A percentile compares a stretch with the other conserved stretches of the same genome.
phyloP scores from a whole-genome alignment of 768 basidiomycete genomes.

The Trametes coccinea region DNA sequence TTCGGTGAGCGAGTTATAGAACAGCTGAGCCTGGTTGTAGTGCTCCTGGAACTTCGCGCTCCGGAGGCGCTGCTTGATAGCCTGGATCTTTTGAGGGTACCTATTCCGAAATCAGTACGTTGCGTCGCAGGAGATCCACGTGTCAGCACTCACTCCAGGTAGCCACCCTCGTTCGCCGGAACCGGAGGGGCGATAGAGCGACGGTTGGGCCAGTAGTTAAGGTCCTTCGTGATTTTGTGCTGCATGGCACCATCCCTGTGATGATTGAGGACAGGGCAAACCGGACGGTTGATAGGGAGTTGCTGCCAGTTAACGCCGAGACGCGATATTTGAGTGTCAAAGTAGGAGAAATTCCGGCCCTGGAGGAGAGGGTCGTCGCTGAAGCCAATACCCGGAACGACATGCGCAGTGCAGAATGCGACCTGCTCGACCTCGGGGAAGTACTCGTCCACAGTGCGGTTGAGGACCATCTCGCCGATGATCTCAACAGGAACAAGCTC shows the following conservation, averaged over 20 bases:
- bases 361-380: constrained; percentile 81
- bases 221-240: constrained; percentile 56
- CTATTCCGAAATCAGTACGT: constrained; percentile 34
- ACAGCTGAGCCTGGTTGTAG: constrained; percentile 72
- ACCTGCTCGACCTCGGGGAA: constrained; percentile 89
- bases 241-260: constrained; percentile 63
- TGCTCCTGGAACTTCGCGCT: constrained; percentile 81
- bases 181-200: constrained; percentile 50
- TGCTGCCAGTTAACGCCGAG: constrained; percentile 80
- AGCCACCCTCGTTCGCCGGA: constrained; percentile 53
- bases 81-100: constrained; percentile 48
- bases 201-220: constrained; percentile 89
- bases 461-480: constrained; percentile 73
- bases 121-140: not conserved
- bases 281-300: constrained; percentile 81
- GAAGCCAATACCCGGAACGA: constrained; percentile 68
- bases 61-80: constrained; percentile 60
- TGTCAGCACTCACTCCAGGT: constrained; percentile 46
- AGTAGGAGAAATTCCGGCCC: constrained; percentile 84
- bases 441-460: constrained; percentile 68
- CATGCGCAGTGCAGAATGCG: constrained; percentile 75
- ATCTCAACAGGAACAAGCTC: constrained; percentile 74
- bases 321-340: constrained; percentile 81
- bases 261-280: constrained; percentile 74
- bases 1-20: constrained; percentile 75